Conservation (phyloP, 768 basidiomycete species). For the Calocybe indica region DNA sequence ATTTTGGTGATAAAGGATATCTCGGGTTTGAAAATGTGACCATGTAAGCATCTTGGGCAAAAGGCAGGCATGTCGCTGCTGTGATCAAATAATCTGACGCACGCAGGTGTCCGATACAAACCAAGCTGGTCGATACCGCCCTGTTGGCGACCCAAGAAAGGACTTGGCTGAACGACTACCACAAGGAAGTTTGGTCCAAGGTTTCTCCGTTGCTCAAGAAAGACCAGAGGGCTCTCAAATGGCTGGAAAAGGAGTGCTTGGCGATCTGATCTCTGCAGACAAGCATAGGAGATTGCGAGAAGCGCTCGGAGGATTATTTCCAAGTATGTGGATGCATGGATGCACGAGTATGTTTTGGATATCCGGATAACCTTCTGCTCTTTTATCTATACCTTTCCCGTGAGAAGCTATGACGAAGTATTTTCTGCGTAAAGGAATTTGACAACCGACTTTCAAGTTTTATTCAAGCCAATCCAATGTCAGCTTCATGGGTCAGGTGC, state of each 20-base stretch:
- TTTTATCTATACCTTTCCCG: no score
- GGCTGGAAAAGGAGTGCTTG: slow-evolving; percentile 59
- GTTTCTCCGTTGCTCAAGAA: slow-evolving; percentile 64
- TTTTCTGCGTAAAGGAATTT: no score
- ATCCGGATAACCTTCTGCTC: no score
- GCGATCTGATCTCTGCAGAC: slow-evolving; percentile 19
- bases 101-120: slow-evolving; percentile 78
- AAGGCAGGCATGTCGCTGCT: no score
- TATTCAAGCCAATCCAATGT: no score
- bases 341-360: no score
- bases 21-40: slow-evolving; percentile 84
- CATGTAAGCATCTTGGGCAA: slow-evolving; percentile 45
- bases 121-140: slow-evolving; percentile 62
- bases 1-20: slow-evolving; percentile 84
- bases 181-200: slow-evolving; percentile 69
- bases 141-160: slow-evolving; percentile 64
- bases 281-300: background rate
- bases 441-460: no score
- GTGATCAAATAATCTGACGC: no score
- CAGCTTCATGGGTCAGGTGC: no score
- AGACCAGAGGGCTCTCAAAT: slow-evolving; percentile 51
- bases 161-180: slow-evolving; percentile 81
- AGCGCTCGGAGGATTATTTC: slow-evolving; percentile 4
- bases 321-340: no score
- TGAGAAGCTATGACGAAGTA: no score